phyloP scores from a whole-genome alignment of 2,329 filamentous ascomycete species.

The Xylariomycetidae sp. region DNA sequence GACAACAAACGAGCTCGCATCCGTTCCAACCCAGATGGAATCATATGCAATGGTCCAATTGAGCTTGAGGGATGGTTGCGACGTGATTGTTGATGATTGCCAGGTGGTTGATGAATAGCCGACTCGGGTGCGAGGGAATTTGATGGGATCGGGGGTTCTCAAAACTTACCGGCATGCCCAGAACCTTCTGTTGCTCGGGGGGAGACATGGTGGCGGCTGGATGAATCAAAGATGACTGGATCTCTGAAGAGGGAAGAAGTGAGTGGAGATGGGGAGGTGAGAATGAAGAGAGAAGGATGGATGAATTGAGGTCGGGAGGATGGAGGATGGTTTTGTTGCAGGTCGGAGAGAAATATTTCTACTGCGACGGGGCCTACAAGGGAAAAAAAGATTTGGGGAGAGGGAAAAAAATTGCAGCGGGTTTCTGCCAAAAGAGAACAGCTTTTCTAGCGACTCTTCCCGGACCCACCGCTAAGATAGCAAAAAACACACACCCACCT shows the following conservation, averaged over 20 bases:
- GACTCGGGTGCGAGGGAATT: constrained; percentile 14
- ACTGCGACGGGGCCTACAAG: constrained; percentile 38
- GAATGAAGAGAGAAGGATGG: constrained; percentile 11
- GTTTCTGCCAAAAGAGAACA: constrained; percentile 33
- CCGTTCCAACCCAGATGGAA: constrained; percentile 4
- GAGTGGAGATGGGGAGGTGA: constrained; percentile 54
- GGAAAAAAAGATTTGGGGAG: constrained; percentile 31
- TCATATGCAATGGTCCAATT: constrained; percentile 12
- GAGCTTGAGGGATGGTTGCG: constrained; percentile 15
- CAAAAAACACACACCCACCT: constrained; percentile 8
- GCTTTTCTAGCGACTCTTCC: constrained; percentile 53
- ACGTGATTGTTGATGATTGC: constrained; percentile 15
- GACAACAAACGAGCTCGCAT: constrained; percentile 6
- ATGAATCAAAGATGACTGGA: constrained; percentile 36
- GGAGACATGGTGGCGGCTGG: constrained; percentile 49
- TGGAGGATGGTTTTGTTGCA: constrained; percentile 18
- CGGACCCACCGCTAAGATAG: constrained; percentile 31
- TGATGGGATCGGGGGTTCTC: constrained; percentile 6
- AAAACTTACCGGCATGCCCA: constrained; percentile 59
- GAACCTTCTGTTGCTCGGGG: constrained; percentile 51
- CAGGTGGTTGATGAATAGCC: constrained; percentile 5
- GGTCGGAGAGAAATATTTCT: constrained; percentile 36
- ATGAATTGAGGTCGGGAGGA: constrained; percentile 7
- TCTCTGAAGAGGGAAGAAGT: constrained; percentile 42
- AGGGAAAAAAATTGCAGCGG: constrained; percentile 49